These are phyloP conservation scores for Ceratocystis eucalypticola DNA, from an alignment of 2,329 filamentous ascomycete species.

Conservation along the genomic window DNA sequence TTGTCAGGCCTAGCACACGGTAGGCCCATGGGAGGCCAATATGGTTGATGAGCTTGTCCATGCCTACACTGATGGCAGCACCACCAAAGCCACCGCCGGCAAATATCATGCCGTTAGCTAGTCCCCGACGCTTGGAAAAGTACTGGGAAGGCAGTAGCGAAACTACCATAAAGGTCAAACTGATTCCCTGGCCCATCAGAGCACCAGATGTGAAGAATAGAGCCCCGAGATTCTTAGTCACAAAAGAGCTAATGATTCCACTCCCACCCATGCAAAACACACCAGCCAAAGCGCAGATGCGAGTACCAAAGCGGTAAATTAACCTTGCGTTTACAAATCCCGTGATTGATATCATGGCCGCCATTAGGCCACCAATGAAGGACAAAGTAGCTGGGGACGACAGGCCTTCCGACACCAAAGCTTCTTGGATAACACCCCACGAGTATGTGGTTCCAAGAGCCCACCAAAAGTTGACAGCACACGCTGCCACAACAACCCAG, in stretches of 20 bases:
- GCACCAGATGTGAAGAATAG: constrained; percentile 28
- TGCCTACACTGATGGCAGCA: constrained; percentile 36
- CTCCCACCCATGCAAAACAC: constrained; percentile 37
- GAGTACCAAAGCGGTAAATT: constrained; percentile 36
- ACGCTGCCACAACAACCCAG: constrained; percentile 40
- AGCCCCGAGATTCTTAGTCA: constrained; percentile 26
- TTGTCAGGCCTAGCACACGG: constrained; percentile 39
- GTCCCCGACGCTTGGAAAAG: constrained; percentile 38
- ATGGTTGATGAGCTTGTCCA: constrained; percentile 34
- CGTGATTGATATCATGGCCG: constrained; percentile 37
- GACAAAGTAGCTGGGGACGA: constrained; percentile 39
- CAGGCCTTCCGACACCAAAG: constrained; percentile 36
- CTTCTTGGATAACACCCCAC: constrained; percentile 49
- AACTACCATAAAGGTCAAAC: constrained; percentile 33
- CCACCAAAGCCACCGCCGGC: constrained; percentile 44
- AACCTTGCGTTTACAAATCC: constrained; percentile 40
- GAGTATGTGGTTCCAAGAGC: constrained; percentile 41
- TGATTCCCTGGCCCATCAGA: constrained; percentile 26
- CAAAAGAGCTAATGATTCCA: constrained; percentile 32
- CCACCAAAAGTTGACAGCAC: constrained; percentile 42
- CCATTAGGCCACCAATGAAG: constrained; percentile 43
- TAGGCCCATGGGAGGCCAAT: constrained; percentile 40
- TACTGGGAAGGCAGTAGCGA: constrained; percentile 40
- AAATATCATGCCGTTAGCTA: constrained; percentile 43
- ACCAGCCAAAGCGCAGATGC: constrained; percentile 35